phyloP scores from a whole-genome alignment of 1,284 basidiomycete genomes.

The Rhodotorula glutinis region DNA sequence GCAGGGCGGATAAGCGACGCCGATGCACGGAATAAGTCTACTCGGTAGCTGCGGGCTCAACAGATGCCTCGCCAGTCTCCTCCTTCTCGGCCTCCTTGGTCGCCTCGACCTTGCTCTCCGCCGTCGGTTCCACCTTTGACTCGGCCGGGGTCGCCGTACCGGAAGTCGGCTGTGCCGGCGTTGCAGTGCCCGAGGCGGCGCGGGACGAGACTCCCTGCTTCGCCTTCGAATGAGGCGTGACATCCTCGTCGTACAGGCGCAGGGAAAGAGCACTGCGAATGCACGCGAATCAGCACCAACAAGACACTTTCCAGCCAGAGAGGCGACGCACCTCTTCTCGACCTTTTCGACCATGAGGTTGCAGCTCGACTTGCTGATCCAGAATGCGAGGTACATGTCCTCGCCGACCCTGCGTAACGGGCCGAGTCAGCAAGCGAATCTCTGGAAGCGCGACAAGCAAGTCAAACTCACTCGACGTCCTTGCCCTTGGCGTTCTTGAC shows the following conservation, averaged over 20 bases:
- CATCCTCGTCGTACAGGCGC: conserved; percentile 71
- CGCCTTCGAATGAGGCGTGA: conserved; percentile 53
- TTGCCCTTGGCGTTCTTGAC: conserved; percentile 59
- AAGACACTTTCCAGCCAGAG: too few relatives aligned
- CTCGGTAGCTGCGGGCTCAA: background rate
- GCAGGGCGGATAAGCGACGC: too few relatives aligned
- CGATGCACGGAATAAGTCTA: too few relatives aligned
- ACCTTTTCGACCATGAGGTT: conserved; percentile 91
- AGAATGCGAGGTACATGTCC: conserved; percentile 77
- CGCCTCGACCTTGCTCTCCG: conserved; percentile 5
- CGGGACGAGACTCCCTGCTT: conserved; percentile 1
- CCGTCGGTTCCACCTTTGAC: background rate
- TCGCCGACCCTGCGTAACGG: conserved; percentile 59
- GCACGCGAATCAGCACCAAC: background rate
- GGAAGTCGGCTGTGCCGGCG: too few relatives aligned
- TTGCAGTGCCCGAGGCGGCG: background rate
- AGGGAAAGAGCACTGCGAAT: conserved; percentile 64
- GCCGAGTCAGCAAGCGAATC: background rate
- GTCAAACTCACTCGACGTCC: conserved; percentile 58
- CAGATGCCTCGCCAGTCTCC: conserved; percentile 1
- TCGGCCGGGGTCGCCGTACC: background rate
- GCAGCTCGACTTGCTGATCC: conserved; percentile 82
- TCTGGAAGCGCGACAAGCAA: conserved; percentile 14
- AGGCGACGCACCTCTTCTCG: conserved; percentile 72
- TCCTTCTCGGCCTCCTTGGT: conserved; percentile 11